phyloP scores from a whole-genome alignment of 352 stramenopile genomes.

The Pythium brachiatum region DNA sequence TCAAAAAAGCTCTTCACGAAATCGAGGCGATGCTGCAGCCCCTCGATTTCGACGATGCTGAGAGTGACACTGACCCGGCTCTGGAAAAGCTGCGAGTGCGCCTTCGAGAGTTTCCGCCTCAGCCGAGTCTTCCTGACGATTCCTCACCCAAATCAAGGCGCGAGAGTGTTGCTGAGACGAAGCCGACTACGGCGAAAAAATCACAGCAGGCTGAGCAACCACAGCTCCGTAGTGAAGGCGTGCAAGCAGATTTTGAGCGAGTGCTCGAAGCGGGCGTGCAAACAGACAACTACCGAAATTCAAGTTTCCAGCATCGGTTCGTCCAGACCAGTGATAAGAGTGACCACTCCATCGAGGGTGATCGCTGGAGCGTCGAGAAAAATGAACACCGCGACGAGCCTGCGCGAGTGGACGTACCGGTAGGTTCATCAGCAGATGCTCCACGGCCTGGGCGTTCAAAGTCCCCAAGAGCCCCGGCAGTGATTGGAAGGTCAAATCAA shows the following conservation, averaged over 20 bases:
- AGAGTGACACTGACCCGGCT: slow-evolving; percentile 9
- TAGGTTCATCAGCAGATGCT: not conserved
- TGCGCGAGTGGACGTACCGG: no score
- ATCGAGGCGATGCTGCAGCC: slow-evolving; percentile 22
- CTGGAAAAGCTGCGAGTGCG: slow-evolving; percentile 14
- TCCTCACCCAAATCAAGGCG: not conserved
- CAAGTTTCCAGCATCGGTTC: not conserved
- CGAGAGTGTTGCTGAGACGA: not conserved
- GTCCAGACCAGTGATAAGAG: not conserved
- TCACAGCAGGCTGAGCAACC: not conserved
- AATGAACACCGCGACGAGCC: no score
- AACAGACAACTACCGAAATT: not conserved
- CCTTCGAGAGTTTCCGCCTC: slow-evolving; percentile 3
- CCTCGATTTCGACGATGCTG: slow-evolving; percentile 2
- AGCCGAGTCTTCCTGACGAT: not conserved
- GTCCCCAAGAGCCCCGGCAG: not conserved
- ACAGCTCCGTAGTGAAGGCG: not conserved
- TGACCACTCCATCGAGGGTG: not conserved
- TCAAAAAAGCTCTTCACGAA: slow-evolving; percentile 25
- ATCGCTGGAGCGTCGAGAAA: not conserved
- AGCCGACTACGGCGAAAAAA: not conserved
- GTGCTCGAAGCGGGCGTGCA: not conserved
- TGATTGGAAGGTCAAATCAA: not conserved
- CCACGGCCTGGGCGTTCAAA: not conserved
- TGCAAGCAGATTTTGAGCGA: not conserved